Percentiles rank a stretch among this genome's conserved stretches.
phyloP scores from a whole-genome alignment of 1,284 basidiomycete genomes.

The Pseudozyma tsukubaensis region DNA sequence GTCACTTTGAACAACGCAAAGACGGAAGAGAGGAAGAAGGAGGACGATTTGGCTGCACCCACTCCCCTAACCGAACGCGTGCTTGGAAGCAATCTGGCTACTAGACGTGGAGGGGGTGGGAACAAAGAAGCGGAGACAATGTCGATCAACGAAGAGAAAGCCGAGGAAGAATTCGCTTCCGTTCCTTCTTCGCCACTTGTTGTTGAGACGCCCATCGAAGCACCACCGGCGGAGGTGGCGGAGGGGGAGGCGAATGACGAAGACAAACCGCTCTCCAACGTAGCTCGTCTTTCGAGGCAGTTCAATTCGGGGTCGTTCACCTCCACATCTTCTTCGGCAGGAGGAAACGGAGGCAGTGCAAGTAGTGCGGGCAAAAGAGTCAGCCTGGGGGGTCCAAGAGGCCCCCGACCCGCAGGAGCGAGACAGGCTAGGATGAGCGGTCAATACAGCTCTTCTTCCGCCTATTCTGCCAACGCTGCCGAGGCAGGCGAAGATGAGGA shows the following conservation, averaged over 20 bases:
- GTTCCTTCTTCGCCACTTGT: not conserved
- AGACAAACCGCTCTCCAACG: conserved; percentile 51
- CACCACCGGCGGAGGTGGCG: not conserved
- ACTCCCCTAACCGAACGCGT: conserved; percentile 70
- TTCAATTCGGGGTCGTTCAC: conserved; percentile 27
- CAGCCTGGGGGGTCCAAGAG: conserved; percentile 20
- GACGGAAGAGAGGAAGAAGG: conserved; percentile 63
- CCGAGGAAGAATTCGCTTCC: conserved; percentile 26
- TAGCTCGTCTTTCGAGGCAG: conserved; percentile 55
- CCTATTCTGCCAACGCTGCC: not conserved
- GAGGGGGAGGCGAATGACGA: conserved; percentile 44
- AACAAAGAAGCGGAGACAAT: conserved; percentile 29
- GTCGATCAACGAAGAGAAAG: conserved; percentile 20
- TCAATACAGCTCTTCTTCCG: conserved; percentile 13
- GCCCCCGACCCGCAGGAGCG: conserved; percentile 32
- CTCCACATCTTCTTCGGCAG: not conserved
- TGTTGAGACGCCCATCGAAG: not conserved
- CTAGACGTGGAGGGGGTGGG: not conserved
- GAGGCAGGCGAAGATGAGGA: not conserved
- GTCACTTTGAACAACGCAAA: conserved; percentile 56
- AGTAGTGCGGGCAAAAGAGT: conserved; percentile 4
- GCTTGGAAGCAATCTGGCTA: not conserved
- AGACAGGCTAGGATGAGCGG: conserved; percentile 24
- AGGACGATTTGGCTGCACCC: conserved; percentile 41
- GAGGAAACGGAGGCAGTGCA: not conserved